Conservation (phyloP, 2,329 filamentous ascomycete genomes). For the Curvularia eragrostidis region DNA sequence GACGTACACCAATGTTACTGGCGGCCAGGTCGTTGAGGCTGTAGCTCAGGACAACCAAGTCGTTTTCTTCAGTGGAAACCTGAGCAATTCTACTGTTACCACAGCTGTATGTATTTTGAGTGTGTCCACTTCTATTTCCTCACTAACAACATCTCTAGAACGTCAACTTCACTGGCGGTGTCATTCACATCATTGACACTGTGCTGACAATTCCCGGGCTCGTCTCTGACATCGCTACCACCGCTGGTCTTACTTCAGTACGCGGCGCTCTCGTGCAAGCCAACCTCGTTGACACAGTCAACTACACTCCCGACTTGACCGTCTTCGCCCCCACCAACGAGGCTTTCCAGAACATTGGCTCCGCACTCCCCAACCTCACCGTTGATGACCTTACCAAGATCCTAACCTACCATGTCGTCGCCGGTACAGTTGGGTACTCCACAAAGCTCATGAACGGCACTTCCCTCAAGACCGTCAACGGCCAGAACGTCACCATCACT, state of each 20-base stretch:
- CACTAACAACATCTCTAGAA: conserved; percentile 38
- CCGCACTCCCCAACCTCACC: conserved; percentile 57
- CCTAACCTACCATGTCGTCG: conserved; percentile 70
- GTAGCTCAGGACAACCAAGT: conserved; percentile 53
- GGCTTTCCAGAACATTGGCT: conserved; percentile 66
- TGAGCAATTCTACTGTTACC: conserved; percentile 57
- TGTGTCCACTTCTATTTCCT: neutral
- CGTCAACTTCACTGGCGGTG: conserved; percentile 54
- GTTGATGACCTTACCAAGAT: conserved; percentile 59
- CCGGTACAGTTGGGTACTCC: conserved; percentile 62
- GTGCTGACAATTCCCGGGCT: conserved; percentile 51
- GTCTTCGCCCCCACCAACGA: conserved; percentile 69
- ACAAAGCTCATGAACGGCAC: conserved; percentile 52
- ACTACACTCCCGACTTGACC: conserved; percentile 60
- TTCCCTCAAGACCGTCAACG: conserved; percentile 47
- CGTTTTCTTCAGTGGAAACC: conserved; percentile 61
- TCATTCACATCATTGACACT: conserved; percentile 56
- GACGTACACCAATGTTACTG: conserved; percentile 64
- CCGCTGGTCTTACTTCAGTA: conserved; percentile 50
- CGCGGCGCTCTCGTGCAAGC: conserved; percentile 52
- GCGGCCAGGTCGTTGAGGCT: conserved; percentile 64
- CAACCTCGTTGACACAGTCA: conserved; percentile 52
- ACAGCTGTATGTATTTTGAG: conserved; percentile 52
- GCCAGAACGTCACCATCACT: conserved; percentile 51
- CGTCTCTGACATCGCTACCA: conserved; percentile 40